phyloP scores from a whole-genome alignment of 208 protist genomes.

The Leishmania lainsoni region DNA sequence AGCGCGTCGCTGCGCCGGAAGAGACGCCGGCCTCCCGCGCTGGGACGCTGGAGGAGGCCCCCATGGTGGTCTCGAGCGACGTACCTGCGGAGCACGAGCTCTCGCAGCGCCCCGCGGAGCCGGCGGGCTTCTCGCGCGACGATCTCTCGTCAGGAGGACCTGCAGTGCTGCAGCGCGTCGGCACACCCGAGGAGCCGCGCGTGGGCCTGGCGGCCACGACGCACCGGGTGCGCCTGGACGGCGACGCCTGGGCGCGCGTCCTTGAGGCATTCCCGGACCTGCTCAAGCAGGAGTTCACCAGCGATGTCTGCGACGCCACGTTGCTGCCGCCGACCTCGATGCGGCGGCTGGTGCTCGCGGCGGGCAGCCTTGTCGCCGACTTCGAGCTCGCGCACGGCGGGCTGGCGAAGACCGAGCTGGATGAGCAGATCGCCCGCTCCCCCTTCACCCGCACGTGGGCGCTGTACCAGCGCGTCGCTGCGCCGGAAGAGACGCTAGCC shows the following conservation, averaged over 20 bases:
- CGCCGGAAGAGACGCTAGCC: neutral
- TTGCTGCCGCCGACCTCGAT: constrained; percentile 1
- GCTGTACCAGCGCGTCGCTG: constrained; percentile 13
- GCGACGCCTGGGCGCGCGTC: constrained; percentile 44
- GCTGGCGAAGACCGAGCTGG: constrained; percentile 14
- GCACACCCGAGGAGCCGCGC: neutral
- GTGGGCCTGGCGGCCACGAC: constrained; percentile 15
- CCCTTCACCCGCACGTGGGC: constrained; percentile 18
- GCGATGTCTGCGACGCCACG: constrained; percentile 38
- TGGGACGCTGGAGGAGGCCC: too few species aligned
- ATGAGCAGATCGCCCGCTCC: constrained; percentile 23
- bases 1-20: neutral
- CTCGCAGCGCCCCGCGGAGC: too few species aligned
- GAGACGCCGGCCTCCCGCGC: neutral
- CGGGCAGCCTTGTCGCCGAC: constrained; percentile 29
- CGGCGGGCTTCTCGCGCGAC: too few species aligned
- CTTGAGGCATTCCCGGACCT: constrained; percentile 23
- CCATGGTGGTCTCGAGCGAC: too few species aligned
- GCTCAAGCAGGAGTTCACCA: constrained; percentile 41
- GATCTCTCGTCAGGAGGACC: too few species aligned
- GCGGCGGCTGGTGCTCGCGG: constrained; percentile 16
- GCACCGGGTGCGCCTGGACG: constrained; percentile 42
- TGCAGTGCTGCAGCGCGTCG: neutral
- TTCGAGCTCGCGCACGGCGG: constrained; percentile 27
- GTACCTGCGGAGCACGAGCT: too few species aligned